Percentiles rank a stretch among this genome's conserved stretches.
phyloP scores from a whole-genome alignment of 2,329 filamentous ascomycete species.

The Moelleriella libera region DNA sequence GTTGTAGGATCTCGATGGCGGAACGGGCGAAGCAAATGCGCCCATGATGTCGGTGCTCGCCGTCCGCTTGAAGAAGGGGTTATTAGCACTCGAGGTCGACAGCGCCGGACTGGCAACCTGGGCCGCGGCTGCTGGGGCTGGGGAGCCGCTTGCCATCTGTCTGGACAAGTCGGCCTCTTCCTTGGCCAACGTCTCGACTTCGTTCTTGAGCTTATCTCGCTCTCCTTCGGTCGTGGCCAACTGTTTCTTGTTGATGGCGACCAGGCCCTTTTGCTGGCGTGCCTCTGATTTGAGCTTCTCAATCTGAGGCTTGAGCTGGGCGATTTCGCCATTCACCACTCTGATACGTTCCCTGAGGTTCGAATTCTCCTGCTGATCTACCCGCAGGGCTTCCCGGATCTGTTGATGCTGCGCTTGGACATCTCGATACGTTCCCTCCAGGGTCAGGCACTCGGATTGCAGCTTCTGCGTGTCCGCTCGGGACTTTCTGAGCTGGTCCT shows the following conservation, averaged over 20 bases:
- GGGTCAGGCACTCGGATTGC: constrained; percentile 66
- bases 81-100: constrained; percentile 63
- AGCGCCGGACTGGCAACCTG: constrained; percentile 55
- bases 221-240: constrained; percentile 79
- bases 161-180: constrained; percentile 44
- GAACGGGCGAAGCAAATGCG: constrained; percentile 28
- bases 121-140: constrained; percentile 27
- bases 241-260: constrained; percentile 98
- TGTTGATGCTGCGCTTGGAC: constrained; percentile 72
- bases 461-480: constrained; percentile 73
- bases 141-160: constrained; percentile 37
- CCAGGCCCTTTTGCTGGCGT: constrained; percentile 87
- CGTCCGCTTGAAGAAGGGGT: constrained; percentile 80
- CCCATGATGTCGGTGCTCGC: constrained; percentile 46
- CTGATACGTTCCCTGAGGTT: constrained; percentile 79
- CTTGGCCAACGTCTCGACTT: constrained; percentile 56
- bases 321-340: constrained; percentile 67
- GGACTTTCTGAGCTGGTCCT: constrained; percentile 66
- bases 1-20: constrained; percentile 31
- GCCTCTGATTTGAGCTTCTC: constrained; percentile 89
- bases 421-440: constrained; percentile 72
- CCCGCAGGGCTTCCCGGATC: constrained; percentile 57
- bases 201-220: constrained; percentile 71
- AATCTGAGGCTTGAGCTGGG: constrained; percentile 73
- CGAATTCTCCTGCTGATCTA: constrained; percentile 80